Base-by-base conservation (phyloP, 225 moss, liverwort and hornwort species). In the Sphagnum tenellum region DNA sequence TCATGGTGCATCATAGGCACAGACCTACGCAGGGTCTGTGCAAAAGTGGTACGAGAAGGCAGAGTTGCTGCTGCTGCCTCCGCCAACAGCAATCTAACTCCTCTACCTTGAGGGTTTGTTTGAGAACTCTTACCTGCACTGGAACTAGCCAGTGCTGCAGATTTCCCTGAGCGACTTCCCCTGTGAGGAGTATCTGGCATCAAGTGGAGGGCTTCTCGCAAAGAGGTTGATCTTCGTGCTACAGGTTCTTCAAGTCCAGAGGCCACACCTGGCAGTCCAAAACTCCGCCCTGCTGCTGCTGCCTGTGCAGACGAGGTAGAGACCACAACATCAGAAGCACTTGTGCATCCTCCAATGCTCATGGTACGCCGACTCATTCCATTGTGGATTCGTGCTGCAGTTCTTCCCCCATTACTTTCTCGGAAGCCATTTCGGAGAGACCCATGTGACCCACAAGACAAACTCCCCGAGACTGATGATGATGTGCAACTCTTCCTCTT, bases 401-500 rank as follows among this genome's bases (percentile, higher is more conserved):
- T 67, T 68, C 87, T 79, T 63, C 78, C 76, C 72, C 69, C 76
- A 56, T 79, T 76, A 8, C 58, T 47, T 51, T 89, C 89, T 72
- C 81, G 81, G 64, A 75, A 81, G 44, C 81, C 76, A 66, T 74
- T 72, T 57, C 81, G 72, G 49, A 80, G 83, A 70, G 89, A 89
- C 13, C 77, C 79, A 70, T 29, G 29, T 29, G 63, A 85, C 44
- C 82, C 77, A 71, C 68, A 78, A 60, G 87, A 87, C 66, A 77
- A 73, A 69, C 70, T 82, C 49, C 82, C 83, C 11, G 80, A 64
- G 12, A 66, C 76, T 49, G 85, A 84, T 57, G 89, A 74, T 67
- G 87, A 29, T 29, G 29, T 77, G 65, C 85, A 92, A 64, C 89
- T 87, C 70, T 89, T 89, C 58, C 92, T 83, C 77, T 92, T 92